Conservation (phyloP, 805 yeast species). For the Pichia sporocuriosa region DNA sequence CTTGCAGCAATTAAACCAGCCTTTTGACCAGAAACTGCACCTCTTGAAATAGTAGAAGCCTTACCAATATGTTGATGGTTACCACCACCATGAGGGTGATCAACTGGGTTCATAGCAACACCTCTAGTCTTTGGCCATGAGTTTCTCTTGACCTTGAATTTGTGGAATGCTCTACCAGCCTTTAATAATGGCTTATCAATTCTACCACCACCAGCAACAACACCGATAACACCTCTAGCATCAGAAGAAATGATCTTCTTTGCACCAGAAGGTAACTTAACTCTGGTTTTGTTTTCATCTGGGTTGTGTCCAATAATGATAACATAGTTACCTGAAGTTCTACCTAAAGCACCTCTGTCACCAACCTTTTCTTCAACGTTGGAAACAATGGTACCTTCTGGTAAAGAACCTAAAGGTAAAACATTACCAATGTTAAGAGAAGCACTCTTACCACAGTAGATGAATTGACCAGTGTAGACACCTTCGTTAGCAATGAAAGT, state of each 20-base stretch:
- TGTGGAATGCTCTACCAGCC: slow-evolving; percentile 99
- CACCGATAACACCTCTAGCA: slow-evolving; percentile 99
- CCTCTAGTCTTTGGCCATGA: slow-evolving; percentile 99
- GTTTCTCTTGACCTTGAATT: slow-evolving; percentile 99
- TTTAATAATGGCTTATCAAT: slow-evolving; percentile 98
- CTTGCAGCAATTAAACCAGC: slow-evolving; percentile 99
- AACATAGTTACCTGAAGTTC: slow-evolving; percentile 99
- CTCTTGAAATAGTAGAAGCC: slow-evolving; percentile 98
- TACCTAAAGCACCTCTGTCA: slow-evolving; percentile 99
- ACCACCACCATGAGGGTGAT: slow-evolving; percentile 99
- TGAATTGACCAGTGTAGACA: slow-evolving; percentile 98
- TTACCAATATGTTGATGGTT: slow-evolving; percentile 99
- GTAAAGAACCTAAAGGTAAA: slow-evolving; percentile 92
- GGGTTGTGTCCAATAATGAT: slow-evolving; percentile 99
- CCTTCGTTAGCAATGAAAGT: slow-evolving; percentile 99
- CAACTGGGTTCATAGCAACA: slow-evolving; percentile 99
- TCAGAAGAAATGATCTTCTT: slow-evolving; percentile 92
- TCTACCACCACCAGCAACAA: slow-evolving; percentile 99
- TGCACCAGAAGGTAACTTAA: slow-evolving; percentile 98
- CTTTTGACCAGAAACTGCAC: slow-evolving; percentile 99
- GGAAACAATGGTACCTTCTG: slow-evolving; percentile 98
- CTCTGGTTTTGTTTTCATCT: slow-evolving; percentile 98
- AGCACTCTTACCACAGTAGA: slow-evolving; percentile 98
- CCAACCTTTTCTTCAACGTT: slow-evolving; percentile 98
- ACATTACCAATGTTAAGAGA: slow-evolving; percentile 95